Percentiles rank a stretch among this genome's conserved stretches.
phyloP scores from a whole-genome alignment of 441 rosid genomes.

The Jatropha podagrica region DNA sequence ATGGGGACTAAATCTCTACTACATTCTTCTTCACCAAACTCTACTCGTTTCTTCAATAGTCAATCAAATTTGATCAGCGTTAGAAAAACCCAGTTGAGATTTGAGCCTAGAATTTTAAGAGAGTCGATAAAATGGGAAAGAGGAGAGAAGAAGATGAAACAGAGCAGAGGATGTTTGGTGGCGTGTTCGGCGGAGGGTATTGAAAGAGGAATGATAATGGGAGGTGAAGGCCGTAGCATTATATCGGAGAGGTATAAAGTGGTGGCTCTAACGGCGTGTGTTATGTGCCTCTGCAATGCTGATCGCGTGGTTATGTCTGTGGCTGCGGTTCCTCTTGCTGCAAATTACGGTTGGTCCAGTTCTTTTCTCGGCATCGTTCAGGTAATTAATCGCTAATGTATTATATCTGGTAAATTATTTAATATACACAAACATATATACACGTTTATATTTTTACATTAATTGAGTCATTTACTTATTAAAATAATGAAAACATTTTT shows the following conservation, averaged over 20 bases:
- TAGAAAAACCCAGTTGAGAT: slow-evolving; percentile 30
- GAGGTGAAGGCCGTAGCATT: slow-evolving; percentile 33
- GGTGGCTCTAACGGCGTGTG: slow-evolving; percentile 73
- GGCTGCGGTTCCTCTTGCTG: slow-evolving; percentile 86
- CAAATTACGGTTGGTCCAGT: slow-evolving; percentile 80
- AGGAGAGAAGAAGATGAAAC: slow-evolving; percentile 16
- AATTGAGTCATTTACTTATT: too few species aligned
- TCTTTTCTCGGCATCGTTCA: slow-evolving; percentile 90
- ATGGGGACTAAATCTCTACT: slow-evolving; percentile 45
- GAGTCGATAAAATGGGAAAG: slow-evolving; percentile 24
- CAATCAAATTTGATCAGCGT: slow-evolving; percentile 25
- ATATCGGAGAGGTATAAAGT: slow-evolving; percentile 79
- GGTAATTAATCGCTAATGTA: slow-evolving; percentile 37
- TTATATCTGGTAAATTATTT: neutral
- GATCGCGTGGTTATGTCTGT: slow-evolving; percentile 97
- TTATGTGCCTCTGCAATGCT: slow-evolving; percentile 92
- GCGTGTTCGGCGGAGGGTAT: slow-evolving; percentile 80
- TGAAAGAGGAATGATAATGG: slow-evolving; percentile 48
- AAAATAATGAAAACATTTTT: too few species aligned
- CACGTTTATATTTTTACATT: too few species aligned
- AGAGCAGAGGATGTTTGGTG: slow-evolving; percentile 22
- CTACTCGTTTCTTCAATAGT: slow-evolving; percentile 20
- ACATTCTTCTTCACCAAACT: slow-evolving; percentile 22
- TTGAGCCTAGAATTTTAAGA: slow-evolving; percentile 12
- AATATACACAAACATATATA: too few species aligned